Evolutionary conservation across 2,329 filamentous ascomycete species (phyloP).

Genomic region (Talaromyces amestolkiae): DNA sequence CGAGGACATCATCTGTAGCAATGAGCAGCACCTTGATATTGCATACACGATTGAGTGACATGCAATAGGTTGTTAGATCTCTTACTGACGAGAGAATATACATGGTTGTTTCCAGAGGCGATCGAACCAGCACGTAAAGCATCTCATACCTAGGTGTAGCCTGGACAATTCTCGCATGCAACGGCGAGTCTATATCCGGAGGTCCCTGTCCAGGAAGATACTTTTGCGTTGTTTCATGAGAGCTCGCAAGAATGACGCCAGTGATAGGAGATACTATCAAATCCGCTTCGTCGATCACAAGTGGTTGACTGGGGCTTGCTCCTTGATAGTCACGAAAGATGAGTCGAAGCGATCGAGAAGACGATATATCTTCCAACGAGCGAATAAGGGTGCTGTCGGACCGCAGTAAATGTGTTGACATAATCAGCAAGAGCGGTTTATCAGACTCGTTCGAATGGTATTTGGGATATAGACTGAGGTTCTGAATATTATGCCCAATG

Average conservation of each 20-base stretch:
- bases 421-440: slow-evolving; percentile 9
- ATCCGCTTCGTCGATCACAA: slow-evolving; percentile 52
- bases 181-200: slow-evolving; percentile 37
- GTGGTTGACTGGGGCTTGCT: background rate
- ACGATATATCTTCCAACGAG: slow-evolving; percentile 22
- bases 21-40: slow-evolving; percentile 11
- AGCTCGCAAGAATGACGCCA: slow-evolving; percentile 67
- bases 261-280: slow-evolving; percentile 66
- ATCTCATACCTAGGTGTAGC: slow-evolving; percentile 39
- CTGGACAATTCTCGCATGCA: slow-evolving; percentile 56
- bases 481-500: background rate
- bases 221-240: slow-evolving; percentile 70
- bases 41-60: slow-evolving; percentile 4
- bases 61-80: slow-evolving; percentile 10
- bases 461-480: background rate
- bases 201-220: slow-evolving; percentile 58
- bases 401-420: slow-evolving; percentile 26
- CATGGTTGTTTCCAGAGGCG: background rate
- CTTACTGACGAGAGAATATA: slow-evolving; percentile 10
- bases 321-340: slow-evolving; percentile 28
- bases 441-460: background rate
- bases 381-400: slow-evolving; percentile 26
- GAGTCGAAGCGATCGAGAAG: slow-evolving; percentile 17
- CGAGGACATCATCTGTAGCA: slow-evolving; percentile 4
- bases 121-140: slow-evolving; percentile 15